A percentile compares a stretch with the other conserved stretches of the same genome.
Evolutionary conservation across 139 green algal species (phyloP).

Genomic region (Edaphochlamys debaryana): DNA sequence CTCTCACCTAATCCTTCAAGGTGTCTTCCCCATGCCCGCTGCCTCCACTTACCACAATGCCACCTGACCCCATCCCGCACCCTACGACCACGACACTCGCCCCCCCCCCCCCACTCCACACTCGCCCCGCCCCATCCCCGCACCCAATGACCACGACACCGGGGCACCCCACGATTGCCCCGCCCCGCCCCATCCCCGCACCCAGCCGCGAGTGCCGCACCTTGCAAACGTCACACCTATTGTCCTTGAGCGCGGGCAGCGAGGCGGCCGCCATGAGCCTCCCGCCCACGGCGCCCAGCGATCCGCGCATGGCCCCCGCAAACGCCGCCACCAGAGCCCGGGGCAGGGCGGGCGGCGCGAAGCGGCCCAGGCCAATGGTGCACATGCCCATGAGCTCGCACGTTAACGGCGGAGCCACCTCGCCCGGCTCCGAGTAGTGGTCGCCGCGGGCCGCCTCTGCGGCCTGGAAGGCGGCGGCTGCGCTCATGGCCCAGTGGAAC

Average conservation of each 20-base stretch:
- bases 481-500: background rate
- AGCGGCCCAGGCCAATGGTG: background rate
- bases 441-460: background rate
- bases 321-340: background rate
- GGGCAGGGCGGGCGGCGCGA: background rate
- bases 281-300: background rate
- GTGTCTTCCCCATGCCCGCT: too few relatives aligned
- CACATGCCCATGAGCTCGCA: conserved; percentile 21
- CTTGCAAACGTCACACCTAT: conserved; percentile 4
- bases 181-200: too few relatives aligned
- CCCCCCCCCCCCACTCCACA: too few relatives aligned
- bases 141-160: too few relatives aligned
- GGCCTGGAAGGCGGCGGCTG: background rate
- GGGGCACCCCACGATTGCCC: too few relatives aligned
- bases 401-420: background rate
- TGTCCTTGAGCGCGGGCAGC: background rate
- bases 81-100: too few relatives aligned
- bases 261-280: background rate
- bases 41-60: too few relatives aligned
- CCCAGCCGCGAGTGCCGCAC: too few relatives aligned
- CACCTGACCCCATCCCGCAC: too few relatives aligned
- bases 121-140: too few relatives aligned
- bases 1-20: too few relatives aligned
- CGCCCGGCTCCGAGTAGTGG: background rate
- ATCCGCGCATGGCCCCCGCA: background rate